These are phyloP conservation scores for Cicer cuneatum DNA, from an alignment of 306 rosid genomes.

Conservation along the genomic window DNA sequence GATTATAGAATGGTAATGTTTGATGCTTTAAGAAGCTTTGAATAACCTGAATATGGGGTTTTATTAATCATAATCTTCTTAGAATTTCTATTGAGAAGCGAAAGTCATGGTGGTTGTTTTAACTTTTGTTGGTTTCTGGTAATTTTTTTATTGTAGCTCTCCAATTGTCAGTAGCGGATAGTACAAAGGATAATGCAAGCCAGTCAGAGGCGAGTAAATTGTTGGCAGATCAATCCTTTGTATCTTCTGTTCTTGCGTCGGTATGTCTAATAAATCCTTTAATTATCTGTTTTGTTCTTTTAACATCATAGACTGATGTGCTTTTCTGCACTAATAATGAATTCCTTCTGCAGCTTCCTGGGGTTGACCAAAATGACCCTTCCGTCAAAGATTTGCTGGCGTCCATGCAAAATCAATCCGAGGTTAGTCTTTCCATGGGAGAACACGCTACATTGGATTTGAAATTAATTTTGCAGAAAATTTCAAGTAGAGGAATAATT, in stretches of 20 bases:
- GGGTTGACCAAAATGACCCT: slow-evolving; percentile 95
- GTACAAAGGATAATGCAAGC: slow-evolving; percentile 63
- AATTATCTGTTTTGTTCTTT: slow-evolving; percentile 18
- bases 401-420: slow-evolving; percentile 92
- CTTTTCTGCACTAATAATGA: slow-evolving; percentile 35
- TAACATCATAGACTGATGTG: slow-evolving; percentile 28
- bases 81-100: neutral
- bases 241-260: slow-evolving; percentile 89
- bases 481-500: neutral
- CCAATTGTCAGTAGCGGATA: slow-evolving; percentile 81
- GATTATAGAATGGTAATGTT: neutral
- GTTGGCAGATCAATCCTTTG: slow-evolving; percentile 88
- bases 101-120: slow-evolving; percentile 25
- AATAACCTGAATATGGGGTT: slow-evolving; percentile 37
- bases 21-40: slow-evolving; percentile 24
- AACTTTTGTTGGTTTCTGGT: slow-evolving; percentile 34
- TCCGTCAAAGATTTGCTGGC: slow-evolving; percentile 94
- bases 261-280: slow-evolving; percentile 54
- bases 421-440: slow-evolving; percentile 47
- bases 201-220: slow-evolving; percentile 84
- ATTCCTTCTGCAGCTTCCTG: slow-evolving; percentile 86
- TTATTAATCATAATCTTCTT: slow-evolving; percentile 29
- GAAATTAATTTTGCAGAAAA: slow-evolving; percentile 22
- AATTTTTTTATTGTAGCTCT: slow-evolving; percentile 70
- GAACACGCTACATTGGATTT: neutral